Evolutionary conservation across 352 stramenopile species (phyloP), one percentile per base, ranked within the genome.

Genomic region (Peronospora belbahrii): DNA sequence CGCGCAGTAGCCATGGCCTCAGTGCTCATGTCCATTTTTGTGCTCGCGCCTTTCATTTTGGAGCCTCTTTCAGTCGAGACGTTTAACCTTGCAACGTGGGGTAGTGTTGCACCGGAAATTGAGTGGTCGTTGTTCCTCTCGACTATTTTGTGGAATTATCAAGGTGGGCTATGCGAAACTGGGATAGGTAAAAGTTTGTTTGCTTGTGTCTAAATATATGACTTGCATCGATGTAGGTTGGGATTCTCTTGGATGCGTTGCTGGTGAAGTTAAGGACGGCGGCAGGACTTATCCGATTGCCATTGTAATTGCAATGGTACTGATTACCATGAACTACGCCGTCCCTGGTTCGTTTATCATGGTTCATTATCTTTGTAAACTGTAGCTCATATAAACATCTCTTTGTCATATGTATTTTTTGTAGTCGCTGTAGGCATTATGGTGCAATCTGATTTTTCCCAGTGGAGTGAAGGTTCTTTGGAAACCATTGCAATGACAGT

Each of bases 71-170:
- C 62, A 13, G 48, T 93, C 11, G 61, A 87, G 25, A 65, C 74
- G 18, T 88, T 88, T 48, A 86, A 89, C 39, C 52, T 84, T 13
- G 59, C 74, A 2, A 88, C 73, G 14, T 90, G 78, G 81, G 74
- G 74, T 10, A 74, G 65, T 24, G 68, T 84, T 5, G 70, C 78
- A 11, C 74, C 75, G 9, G 20, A 72, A 8, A 87, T 90, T 47
- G 65, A 90, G 56, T 90, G 81, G 81, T 88, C 76, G 17, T 40
- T 88, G n/a, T 93, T 93, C 52, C 66, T 90, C 20, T 88, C 76
- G 2, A 89, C 79, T 1, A 88, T 90, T 47, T 52, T 93, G 8
- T 93, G 81, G 81, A 90, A 88, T 50, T 88, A 88, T 39, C 81
- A 93, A 74, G 81, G 81, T 68, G 35, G 1, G 15, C 6, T n/a